Evolutionary conservation across 208 protist genomes (phyloP), one percentile per base, ranked within the genome.

Genomic region (Crithidia bombi): DNA sequence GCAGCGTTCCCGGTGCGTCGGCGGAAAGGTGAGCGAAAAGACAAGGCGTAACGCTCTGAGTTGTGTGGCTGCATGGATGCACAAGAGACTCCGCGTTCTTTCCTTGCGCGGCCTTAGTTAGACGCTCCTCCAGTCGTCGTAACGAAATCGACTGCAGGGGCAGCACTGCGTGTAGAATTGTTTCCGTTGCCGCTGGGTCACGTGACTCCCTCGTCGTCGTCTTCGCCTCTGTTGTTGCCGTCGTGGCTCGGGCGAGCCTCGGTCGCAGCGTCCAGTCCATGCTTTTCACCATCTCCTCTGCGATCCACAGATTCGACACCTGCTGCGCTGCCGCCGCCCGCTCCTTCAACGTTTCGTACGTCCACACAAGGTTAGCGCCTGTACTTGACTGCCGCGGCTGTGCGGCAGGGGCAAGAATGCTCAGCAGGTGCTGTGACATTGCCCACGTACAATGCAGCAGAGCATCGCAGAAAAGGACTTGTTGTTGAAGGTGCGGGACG

Each of bases 301-400:
- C 52, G n/a, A 79, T 28, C 73, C 73, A 79, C 23, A 79, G 15
- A 28, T 79, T 79, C 28, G 66, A 52, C 54, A 73, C 63, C 3
- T 28, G 19, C 44, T 79, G 66, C 12, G 41, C 62, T 28, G 66
- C 73, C 25, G 52, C 59, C 10, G 66, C 66, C 1, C 65, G 70
- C 43, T 25, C 52, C 14, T 52, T 61, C 26, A 78, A 35, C 14
- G 47, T 65, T 17, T 39, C 38, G 33, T 65, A 57, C 11, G 57
- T 73, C 67, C 67, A 73, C 62, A 52, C 65, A 35, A 21, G 32
- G 9, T 61, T 44, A 14, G 23, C 52, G 23, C 32, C 25, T 3
- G 23, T 33, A 23, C 51, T 39, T 0, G 32, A 66, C 15, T n/a
- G 46, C 11, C 46, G 62, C 14, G 65, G 51, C n/a, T 5, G 30